Evolutionary conservation across 163 green algal genomes (phyloP), one percentile per base, ranked within the genome.

Genomic region (Chloroidium sp.): DNA sequence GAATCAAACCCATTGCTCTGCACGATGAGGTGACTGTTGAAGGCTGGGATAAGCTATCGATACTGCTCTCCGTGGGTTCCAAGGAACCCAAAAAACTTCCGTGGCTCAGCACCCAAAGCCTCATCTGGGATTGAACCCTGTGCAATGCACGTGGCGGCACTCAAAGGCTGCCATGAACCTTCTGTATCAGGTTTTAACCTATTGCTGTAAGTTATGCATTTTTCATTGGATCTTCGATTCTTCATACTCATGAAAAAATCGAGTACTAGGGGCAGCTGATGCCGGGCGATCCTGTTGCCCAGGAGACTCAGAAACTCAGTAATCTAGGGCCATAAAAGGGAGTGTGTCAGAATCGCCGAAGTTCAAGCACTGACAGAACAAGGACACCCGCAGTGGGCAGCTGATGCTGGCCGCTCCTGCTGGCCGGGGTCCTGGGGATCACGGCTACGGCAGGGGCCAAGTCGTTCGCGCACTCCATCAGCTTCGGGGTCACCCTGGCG

Each of bases 351-450:
- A 59, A n/a, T 3, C 59, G 67, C 67, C 10, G 67, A 10, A 6
- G 67, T 72, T 72, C 67, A n/a, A 10, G 10, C 67, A 10, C 10
- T 72, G 67, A 6, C 10, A 6, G 67, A n/a, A 10, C 36, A 36
- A 36, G 3, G 69, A 4, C 14, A 3, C 6, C 36, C 78, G 82
- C 85, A 85, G 84, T 91, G 57, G 90, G 90, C 13, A 87, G 78
- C 85, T 93, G 90, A 90, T 93, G 90, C 85, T 91, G 86, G 86
- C 89, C 89, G 36, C 80, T 93, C 61, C 86, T 93, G 79, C 83
- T 91, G 78, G 86, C 84, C 74, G 74, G 81, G 2, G 75, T 92
- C 36, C 68, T 88, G 3, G 87, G 89, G 64, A 84, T 90, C 69
- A 83, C 83, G 14, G 87, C 88, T 72, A 85, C 83, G 84, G 88